Percentiles rank a stretch among this genome's conserved stretches.
Evolutionary conservation across 176 grass and related monocot genomes (phyloP).

Genomic region (Dactylis glomerata): DNA sequence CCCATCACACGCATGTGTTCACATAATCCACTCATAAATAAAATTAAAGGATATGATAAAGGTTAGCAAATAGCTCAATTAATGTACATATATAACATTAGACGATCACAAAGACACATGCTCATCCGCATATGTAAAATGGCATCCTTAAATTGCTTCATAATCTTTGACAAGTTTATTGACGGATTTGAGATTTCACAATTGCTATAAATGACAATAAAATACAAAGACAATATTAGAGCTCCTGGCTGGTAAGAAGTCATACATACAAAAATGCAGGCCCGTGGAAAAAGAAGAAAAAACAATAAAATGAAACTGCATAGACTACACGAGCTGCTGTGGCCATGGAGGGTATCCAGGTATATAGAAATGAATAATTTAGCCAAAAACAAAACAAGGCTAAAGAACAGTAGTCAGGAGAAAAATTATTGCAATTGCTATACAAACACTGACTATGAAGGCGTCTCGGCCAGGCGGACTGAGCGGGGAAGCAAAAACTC

Average conservation of each 20-base stretch:
- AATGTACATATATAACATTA: not conserved
- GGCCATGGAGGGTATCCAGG: not conserved
- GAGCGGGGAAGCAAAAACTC: constrained; percentile 93
- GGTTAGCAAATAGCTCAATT: not conserved
- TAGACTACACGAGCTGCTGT: not conserved
- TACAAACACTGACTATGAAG: constrained; percentile 30
- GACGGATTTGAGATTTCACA: not conserved
- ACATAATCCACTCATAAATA: no score
- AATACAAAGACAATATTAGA: not conserved
- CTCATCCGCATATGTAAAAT: not conserved
- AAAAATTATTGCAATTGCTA: constrained; percentile 11
- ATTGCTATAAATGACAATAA: not conserved
- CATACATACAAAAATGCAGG: not conserved
- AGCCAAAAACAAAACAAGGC: not conserved
- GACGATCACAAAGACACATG: not conserved
- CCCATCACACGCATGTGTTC: no score
- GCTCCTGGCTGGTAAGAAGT: not conserved
- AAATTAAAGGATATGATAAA: not conserved
- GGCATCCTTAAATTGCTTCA: not conserved
- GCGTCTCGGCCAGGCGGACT: constrained; percentile 54
- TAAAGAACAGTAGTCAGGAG: not conserved
- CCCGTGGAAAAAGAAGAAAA: not conserved
- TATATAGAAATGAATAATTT: constrained; percentile 9
- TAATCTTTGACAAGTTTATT: not conserved
- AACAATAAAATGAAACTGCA: not conserved